Base-by-base conservation (phyloP, 176 grass and related monocot species). In the Ampelocalamus luodianensis region DNA sequence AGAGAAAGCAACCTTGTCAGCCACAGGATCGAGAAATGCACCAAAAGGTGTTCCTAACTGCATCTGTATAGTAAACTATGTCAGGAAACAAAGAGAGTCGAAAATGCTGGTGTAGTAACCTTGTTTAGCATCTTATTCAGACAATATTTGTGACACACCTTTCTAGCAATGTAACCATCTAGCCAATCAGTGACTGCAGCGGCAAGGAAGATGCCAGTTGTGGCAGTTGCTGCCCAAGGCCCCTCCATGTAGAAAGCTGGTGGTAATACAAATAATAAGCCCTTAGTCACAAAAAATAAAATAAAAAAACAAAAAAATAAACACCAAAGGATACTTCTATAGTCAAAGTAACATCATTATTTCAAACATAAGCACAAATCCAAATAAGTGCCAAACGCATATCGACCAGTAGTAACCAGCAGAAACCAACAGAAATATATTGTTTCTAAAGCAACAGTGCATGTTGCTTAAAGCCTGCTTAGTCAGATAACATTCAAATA, bases 1-100 rank as follows among this genome's bases (percentile, higher is more conserved):
- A 85, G 48, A 84, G 56, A 86, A 67, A 77, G 11, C 26, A 86
- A 99, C 97, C 97, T 99, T 99, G 85, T 99, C 97, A 48, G 97
- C 97, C 39, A 99, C 97, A 76, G 97, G 97, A 90, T 99, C 97
- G 61, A 99, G 91, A 96, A 99, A 99, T 88, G 97, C 97, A 84
- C 97, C 97, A 84, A 99, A 99, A 74, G 93, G 88, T 67, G 97
- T 96, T 66, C 97, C 93, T 79, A 99, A 85, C 50, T 86, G 87
- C 97, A 96, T 99, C 97, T 99, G 85, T 64, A 74, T 73, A 83
- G 26, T 60, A 73, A 72, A 74, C 39, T 32, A 55, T 44, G 77
- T 87, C 50, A 72, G 76, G 38, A 61, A 84, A 65, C n/a, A 29
- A 46, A 74, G 65, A 48, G 39, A 71, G 37, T 48, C 0, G 13